Evolutionary conservation across 2,329 filamentous ascomycete genomes (phyloP).

Genomic region (Chrysoporthe cubensis): DNA sequence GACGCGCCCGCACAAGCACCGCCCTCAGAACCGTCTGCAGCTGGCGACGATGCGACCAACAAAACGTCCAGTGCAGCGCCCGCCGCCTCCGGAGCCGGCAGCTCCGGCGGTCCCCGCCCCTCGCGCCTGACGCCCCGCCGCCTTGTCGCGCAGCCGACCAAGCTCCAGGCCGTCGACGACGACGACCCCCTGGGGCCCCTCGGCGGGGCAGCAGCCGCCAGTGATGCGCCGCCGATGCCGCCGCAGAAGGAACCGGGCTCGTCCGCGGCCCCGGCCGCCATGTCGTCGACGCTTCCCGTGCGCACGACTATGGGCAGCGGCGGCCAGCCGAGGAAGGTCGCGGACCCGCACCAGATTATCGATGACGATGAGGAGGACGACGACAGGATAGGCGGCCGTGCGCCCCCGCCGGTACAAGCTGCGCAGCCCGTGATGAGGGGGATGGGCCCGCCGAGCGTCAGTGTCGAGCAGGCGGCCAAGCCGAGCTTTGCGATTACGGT

Average conservation of each 20-base stretch:
- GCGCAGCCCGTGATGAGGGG: conserved; percentile 57
- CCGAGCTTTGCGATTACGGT: conserved; percentile 89
- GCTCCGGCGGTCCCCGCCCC: conserved; percentile 41
- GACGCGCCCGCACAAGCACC: conserved; percentile 44
- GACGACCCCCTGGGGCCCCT: conserved; percentile 76
- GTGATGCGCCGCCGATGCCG: conserved; percentile 61
- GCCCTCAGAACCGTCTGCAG: conserved; percentile 36
- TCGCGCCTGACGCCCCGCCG: conserved; percentile 59
- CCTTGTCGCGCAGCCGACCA: conserved; percentile 75
- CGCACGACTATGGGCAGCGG: conserved; percentile 58
- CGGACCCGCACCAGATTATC: conserved; percentile 68
- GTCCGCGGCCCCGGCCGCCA: conserved; percentile 14
- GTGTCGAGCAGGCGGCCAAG: conserved; percentile 90
- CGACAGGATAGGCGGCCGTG: conserved; percentile 56
- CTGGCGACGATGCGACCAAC: conserved; percentile 36
- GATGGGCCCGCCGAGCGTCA: conserved; percentile 75
- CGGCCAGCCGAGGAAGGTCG: conserved; percentile 44
- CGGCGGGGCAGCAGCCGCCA: conserved; percentile 58
- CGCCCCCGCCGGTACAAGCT: conserved; percentile 67
- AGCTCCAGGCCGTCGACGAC: conserved; percentile 77
- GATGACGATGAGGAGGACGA: conserved; percentile 62
- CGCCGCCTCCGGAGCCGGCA: conserved; percentile 35
- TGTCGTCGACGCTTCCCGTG: conserved; percentile 49
- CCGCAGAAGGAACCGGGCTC: conserved; percentile 65
- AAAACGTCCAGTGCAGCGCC: conserved; percentile 36